Evolutionary conservation across 2,329 filamentous ascomycete genomes (phyloP).

Genomic region (Pseudogymnoascus sp.): DNA sequence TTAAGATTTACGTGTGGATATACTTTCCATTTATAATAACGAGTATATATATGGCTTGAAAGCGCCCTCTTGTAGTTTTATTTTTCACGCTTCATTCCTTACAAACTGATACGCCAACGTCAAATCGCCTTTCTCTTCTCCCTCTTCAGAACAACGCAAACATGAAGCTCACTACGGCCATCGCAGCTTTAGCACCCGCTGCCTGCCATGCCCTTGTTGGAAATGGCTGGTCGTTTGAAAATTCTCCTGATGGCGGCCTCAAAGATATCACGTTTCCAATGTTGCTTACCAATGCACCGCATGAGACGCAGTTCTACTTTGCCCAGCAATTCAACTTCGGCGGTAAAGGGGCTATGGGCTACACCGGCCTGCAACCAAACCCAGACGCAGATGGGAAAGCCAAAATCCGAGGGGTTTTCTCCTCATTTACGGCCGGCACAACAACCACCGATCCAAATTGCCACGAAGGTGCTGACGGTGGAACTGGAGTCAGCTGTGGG

Average conservation of each 20-base stretch:
- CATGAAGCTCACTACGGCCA: neutral
- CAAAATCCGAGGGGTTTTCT: neutral
- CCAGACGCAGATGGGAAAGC: neutral
- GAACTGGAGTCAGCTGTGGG: conserved; percentile 10
- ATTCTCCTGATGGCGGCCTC: neutral
- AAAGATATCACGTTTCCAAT: neutral
- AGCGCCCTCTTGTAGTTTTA: neutral
- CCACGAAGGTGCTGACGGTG: neutral
- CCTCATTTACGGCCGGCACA: neutral
- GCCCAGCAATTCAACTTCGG: neutral
- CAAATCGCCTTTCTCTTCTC: neutral
- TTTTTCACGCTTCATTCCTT: neutral
- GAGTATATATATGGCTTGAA: neutral
- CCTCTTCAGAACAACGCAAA: neutral
- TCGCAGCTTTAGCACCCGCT: neutral
- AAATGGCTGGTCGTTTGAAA: neutral
- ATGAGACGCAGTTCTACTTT: neutral
- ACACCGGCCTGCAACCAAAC: neutral
- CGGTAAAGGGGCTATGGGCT: neutral
- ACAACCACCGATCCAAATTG: conserved; percentile 1
- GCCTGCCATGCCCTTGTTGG: neutral
- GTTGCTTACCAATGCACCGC: neutral
- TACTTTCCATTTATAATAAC: neutral
- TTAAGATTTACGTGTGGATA: neutral
- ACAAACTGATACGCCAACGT: neutral